Conservation (phyloP, 2,329 filamentous ascomycete genomes). For the Pleomassaria siparia region DNA sequence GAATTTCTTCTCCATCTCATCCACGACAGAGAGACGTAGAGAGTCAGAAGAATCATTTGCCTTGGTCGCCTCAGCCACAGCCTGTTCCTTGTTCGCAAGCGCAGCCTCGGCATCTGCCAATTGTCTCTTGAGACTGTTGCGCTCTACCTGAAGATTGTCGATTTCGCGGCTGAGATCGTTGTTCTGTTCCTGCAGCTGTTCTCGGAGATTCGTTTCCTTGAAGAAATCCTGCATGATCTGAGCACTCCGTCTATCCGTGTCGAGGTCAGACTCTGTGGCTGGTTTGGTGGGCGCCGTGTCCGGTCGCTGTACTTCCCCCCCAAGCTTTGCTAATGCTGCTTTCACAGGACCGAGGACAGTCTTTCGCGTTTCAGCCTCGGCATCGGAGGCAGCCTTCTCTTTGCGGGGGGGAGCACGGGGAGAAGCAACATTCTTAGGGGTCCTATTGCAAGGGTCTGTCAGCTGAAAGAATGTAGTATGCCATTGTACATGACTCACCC, state of each 20-base stretch:
- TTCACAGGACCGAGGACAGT: conserved; percentile 29
- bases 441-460: conserved; percentile 10
- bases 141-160: conserved; percentile 34
- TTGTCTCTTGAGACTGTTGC: conserved; percentile 33
- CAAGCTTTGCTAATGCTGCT: conserved; percentile 32
- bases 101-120: conserved; percentile 33
- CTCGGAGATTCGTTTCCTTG: conserved; percentile 41
- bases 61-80: conserved; percentile 22
- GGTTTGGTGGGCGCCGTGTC: conserved; percentile 37
- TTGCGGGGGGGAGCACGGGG: conserved; percentile 28
- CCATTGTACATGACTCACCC: conserved; percentile 13
- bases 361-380: conserved; percentile 35
- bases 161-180: conserved; percentile 36
- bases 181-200: conserved; percentile 39
- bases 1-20: conserved; percentile 41
- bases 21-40: conserved; percentile 28
- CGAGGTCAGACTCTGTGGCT: conserved; percentile 30
- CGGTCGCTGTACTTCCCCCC: conserved; percentile 29
- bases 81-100: conserved; percentile 35
- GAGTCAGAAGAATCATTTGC: conserved; percentile 19
- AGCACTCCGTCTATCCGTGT: conserved; percentile 34
- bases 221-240: conserved; percentile 45
- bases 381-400: conserved; percentile 40
- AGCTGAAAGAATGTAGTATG: not conserved
- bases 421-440: conserved; percentile 25